phyloP scores from a whole-genome alignment of 805 yeast genomes.

The Cyberlindnera misumaiensis region DNA sequence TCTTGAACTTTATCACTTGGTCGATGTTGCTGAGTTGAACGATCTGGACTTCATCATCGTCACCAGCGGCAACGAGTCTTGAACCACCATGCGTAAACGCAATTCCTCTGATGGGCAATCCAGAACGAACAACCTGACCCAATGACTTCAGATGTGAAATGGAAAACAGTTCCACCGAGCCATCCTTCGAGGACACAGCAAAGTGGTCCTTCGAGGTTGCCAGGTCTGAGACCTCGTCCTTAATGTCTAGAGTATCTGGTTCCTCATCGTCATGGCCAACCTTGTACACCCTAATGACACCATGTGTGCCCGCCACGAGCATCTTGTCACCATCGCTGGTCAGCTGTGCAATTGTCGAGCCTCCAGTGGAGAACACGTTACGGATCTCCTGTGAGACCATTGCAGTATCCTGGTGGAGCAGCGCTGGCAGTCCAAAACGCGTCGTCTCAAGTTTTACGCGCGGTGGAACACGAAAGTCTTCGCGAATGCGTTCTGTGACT shows the following conservation, averaged over 20 bases:
- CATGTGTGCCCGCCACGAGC: constrained; percentile 19
- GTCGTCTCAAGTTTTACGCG: background rate
- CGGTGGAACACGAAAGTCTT: background rate
- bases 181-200: constrained; percentile 18
- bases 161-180: constrained; percentile 23
- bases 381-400: constrained; percentile 15
- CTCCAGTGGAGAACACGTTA: constrained; percentile 20
- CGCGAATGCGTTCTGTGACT: background rate
- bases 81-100: constrained; percentile 56
- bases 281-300: constrained; percentile 17
- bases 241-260: constrained; percentile 20
- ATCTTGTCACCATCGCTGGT: constrained; percentile 16
- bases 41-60: constrained; percentile 49
- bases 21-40: constrained; percentile 31
- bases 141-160: constrained; percentile 4
- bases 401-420: no score
- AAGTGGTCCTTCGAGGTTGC: constrained; percentile 12
- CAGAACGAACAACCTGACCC: constrained; percentile 19
- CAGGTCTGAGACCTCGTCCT: constrained; percentile 18
- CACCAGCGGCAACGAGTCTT: constrained; percentile 57
- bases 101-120: constrained; percentile 40
- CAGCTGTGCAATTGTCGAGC: constrained; percentile 14
- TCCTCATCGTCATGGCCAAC: constrained; percentile 17
- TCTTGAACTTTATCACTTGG: constrained; percentile 26
- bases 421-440: no score